These are phyloP conservation scores for Coemansia reversa DNA, from an alignment of 192 early-diverging fungal species.

Conservation along the genomic window DNA sequence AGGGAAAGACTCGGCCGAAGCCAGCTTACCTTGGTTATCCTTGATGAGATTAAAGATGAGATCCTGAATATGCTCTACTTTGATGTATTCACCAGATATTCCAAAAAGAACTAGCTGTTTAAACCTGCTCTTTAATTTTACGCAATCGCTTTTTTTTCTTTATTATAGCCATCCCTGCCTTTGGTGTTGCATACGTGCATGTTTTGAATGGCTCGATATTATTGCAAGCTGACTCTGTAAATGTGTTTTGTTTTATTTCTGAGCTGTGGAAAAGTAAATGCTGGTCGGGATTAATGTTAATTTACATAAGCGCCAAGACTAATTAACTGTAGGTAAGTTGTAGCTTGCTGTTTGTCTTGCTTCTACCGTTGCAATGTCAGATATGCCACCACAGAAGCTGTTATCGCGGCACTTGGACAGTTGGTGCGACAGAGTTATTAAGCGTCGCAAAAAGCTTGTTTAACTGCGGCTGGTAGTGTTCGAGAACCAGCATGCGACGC, in stretches of 20 bases:
- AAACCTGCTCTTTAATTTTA: slow-evolving; percentile 14
- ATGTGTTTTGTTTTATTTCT: no score
- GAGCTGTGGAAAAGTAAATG: neutral
- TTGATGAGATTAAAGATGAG: slow-evolving; percentile 53
- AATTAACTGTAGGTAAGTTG: neutral
- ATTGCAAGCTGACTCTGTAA: no score
- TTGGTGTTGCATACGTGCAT: no score
- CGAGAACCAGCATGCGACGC: slow-evolving; percentile 54
- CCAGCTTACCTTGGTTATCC: slow-evolving; percentile 39
- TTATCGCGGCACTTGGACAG: neutral
- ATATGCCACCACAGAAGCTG: neutral
- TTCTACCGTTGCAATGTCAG: neutral
- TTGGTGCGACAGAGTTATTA: slow-evolving; percentile 18
- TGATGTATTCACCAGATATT: slow-evolving; percentile 50
- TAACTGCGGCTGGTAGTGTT: slow-evolving; percentile 51
- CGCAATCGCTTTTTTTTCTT: neutral
- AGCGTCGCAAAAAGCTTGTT: slow-evolving; percentile 56
- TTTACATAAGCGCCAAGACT: neutral
- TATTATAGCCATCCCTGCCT: neutral
- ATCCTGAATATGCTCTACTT: slow-evolving; percentile 52
- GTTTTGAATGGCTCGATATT: no score
- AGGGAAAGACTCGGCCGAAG: slow-evolving; percentile 35
- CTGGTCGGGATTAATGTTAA: neutral
- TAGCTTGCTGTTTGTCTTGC: neutral
- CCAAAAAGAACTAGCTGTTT: slow-evolving; percentile 32